Evolutionary conservation across 306 rosid genomes (phyloP), one percentile per base, ranked within the genome.

Genomic region (Rosa multiflora): DNA sequence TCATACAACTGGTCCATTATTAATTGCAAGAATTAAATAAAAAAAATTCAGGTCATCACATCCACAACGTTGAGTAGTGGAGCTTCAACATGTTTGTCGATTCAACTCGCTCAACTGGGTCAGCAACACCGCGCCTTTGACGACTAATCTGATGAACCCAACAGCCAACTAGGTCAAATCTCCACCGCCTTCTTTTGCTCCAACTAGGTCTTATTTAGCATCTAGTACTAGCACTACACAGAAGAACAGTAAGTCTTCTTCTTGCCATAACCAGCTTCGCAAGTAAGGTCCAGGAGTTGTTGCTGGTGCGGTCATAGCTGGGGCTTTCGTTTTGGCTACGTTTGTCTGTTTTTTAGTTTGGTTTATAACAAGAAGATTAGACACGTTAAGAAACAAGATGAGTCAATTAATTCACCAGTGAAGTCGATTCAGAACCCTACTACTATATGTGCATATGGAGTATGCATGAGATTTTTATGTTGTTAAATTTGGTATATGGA

Each of bases 11-110:
- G 29, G 29, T 29, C 29, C 29, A 29, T 29, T 29, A 29, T 29
- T 29, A 29, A 29, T 29, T 29, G 29, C 29, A 29, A 29, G 29
- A 29, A 29, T 29, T 29, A 29, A 29, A 29, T 29, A 29, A 29
- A 29, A 29, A 29, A 29, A 29, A 29, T 29, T 1, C 29, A 0
- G 29, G 29, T 29, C 29, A 29, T 29, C 29, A 29, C 29, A 77
- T 81, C 58, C 99, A 95, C 83, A 88, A 86, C 44, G 67, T 95
- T 3, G 93, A 90, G 20, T 95, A 98, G 99, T 95, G 99, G 99
- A 95, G 97, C 74, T 95, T 95, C 71, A 80, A 86, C n/a, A 93
- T 96, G 0, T 90, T 93, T 9, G 85, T 92, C 46, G 89, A 76
- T 11, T 74, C 97, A 0, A 32, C 26, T 32, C 59, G 32, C 47